Percentiles rank a stretch among this genome's conserved stretches.
These are phyloP conservation scores for Alternaria angustiovoidea DNA, from an alignment of 2,329 filamentous ascomycete species.

Conservation along the genomic window DNA sequence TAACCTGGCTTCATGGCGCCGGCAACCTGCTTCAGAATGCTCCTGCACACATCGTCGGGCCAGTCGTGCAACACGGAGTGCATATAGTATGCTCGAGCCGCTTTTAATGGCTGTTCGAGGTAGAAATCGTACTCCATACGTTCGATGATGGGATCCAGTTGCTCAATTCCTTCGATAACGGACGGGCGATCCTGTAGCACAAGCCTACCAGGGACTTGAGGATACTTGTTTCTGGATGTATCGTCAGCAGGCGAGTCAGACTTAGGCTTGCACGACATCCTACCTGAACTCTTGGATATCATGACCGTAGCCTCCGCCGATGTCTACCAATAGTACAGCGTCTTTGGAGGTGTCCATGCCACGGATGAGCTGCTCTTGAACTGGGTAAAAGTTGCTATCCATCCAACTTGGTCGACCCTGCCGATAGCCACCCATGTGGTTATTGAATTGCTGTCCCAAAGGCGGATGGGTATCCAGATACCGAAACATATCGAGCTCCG, in stretches of 20 bases:
- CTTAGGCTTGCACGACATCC: background rate
- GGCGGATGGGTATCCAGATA: background rate
- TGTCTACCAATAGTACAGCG: background rate
- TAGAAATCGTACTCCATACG: background rate
- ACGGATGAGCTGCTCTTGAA: background rate
- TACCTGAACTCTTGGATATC: background rate
- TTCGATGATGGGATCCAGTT: background rate
- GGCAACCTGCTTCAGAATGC: background rate
- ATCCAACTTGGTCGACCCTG: background rate
- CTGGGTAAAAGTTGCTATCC: background rate
- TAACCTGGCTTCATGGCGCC: background rate
- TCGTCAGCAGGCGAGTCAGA: background rate
- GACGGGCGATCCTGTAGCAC: background rate
- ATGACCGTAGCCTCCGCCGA: background rate
- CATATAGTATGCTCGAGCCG: background rate
- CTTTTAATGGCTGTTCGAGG: background rate
- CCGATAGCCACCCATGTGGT: slow-evolving; percentile 3
- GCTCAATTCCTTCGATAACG: background rate
- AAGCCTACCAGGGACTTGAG: background rate
- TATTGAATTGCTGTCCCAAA: background rate
- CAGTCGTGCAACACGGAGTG: slow-evolving; percentile 2
- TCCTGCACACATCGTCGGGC: background rate
- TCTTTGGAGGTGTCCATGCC: background rate
- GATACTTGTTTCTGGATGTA: background rate
- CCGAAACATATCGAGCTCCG: background rate